Evolutionary conservation across 164 flowering plant genomes (phyloP).

Genomic region (Akebia trifoliata): DNA sequence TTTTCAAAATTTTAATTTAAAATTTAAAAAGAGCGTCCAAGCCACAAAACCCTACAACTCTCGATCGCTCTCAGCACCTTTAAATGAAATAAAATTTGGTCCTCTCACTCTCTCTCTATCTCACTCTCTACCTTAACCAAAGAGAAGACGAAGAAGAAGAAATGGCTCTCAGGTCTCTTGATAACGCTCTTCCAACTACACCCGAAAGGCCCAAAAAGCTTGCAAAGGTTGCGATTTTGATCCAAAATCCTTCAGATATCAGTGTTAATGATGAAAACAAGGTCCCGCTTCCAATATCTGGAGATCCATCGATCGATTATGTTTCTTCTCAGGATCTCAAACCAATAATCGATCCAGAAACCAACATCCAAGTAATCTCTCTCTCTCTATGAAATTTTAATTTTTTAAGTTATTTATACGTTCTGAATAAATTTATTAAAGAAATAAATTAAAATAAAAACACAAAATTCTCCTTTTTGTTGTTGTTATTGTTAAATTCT

Average conservation of each 20-base stretch:
- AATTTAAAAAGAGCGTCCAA: not conserved
- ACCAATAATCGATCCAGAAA: constrained; percentile 62
- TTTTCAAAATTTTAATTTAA: constrained; percentile 13
- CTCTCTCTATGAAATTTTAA: not conserved
- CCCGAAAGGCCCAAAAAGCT: constrained; percentile 71
- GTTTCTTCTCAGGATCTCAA: constrained; percentile 61
- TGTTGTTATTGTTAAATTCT: not conserved
- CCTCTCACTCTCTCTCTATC: not conserved
- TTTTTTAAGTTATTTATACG: too few species aligned
- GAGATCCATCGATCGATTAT: constrained; percentile 56
- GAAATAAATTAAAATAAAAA: too few species aligned
- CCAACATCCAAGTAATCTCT: constrained; percentile 40
- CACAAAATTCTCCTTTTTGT: too few species aligned
- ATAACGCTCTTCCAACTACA: constrained; percentile 60
- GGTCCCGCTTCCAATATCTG: constrained; percentile 29
- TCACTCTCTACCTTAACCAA: constrained; percentile 3
- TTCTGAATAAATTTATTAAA: too few species aligned
- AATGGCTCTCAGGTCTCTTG: constrained; percentile 86
- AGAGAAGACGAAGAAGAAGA: not conserved
- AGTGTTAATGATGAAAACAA: constrained; percentile 61
- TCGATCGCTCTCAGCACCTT: not conserved
- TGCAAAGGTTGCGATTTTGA: constrained; percentile 28
- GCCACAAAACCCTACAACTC: not conserved
- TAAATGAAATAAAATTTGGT: not conserved
- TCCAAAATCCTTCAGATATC: constrained; percentile 27